Conservation (phyloP, 768 basidiomycete species). For the Lactarius evosmus region DNA sequence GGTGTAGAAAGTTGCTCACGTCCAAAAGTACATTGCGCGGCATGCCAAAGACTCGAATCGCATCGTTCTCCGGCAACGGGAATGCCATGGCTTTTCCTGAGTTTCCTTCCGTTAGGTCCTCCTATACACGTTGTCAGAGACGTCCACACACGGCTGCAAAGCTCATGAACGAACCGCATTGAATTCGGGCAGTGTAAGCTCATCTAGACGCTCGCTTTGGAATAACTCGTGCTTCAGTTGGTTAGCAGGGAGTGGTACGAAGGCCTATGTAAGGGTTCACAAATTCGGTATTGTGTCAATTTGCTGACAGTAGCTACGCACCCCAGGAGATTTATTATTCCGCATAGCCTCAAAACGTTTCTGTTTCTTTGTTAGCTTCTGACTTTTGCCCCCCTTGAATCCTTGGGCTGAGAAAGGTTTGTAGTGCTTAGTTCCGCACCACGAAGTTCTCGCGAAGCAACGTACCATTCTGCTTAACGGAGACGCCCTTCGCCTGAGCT, state of each 20-base stretch:
- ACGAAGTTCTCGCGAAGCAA: neutral
- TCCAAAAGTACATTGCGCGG: constrained; percentile 22
- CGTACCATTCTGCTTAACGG: constrained; percentile 19
- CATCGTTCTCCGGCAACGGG: constrained; percentile 27
- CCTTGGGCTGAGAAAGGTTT: constrained; percentile 19
- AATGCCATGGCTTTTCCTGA: constrained; percentile 21
- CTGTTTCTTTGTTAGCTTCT: constrained; percentile 15
- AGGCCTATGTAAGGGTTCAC: constrained; percentile 36
- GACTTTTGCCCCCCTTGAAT: constrained; percentile 17
- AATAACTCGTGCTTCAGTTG: constrained; percentile 44
- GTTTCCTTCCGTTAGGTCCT: constrained; percentile 19
- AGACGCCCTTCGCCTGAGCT: constrained; percentile 16
- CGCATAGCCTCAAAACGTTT: constrained; percentile 10
- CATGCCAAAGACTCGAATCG: constrained; percentile 20
- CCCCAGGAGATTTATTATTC: constrained; percentile 20
- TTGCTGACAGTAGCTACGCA: constrained; percentile 7
- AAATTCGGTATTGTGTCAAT: neutral
- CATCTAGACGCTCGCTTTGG: constrained; percentile 36
- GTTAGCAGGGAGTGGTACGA: constrained; percentile 40
- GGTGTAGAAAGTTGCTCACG: constrained; percentile 3
- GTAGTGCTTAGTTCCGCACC: neutral
- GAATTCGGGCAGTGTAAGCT: constrained; percentile 43
- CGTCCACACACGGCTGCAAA: neutral
- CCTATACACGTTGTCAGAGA: constrained; percentile 2
- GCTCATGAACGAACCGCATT: constrained; percentile 39